Evolutionary conservation across 805 yeast genomes (phyloP).

Genomic region (Kodamaea kaohsiungensis): DNA sequence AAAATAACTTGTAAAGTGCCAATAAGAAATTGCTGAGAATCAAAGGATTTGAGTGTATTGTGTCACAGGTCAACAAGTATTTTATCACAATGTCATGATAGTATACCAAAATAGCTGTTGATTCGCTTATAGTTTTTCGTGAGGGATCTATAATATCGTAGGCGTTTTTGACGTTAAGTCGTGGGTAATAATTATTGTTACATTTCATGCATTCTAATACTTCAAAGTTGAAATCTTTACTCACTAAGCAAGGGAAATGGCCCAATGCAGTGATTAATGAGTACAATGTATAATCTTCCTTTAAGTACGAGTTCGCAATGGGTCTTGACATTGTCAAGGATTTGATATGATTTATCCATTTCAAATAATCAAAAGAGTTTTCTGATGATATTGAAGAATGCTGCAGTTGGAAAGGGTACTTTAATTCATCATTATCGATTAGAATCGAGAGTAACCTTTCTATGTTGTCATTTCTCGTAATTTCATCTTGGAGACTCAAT

Average conservation of each 20-base stretch:
- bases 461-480: background rate
- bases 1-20: slow-evolving; percentile 49
- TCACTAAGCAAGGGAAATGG: slow-evolving; percentile 42
- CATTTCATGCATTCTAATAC: slow-evolving; percentile 39
- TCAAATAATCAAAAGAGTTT: background rate
- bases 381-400: background rate
- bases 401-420: background rate
- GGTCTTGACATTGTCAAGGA: slow-evolving; percentile 1
- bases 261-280: slow-evolving; percentile 42
- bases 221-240: slow-evolving; percentile 34
- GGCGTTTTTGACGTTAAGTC: slow-evolving; percentile 7
- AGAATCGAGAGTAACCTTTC: slow-evolving; percentile 1
- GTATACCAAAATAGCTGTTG: slow-evolving; percentile 21
- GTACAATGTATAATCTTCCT: slow-evolving; percentile 15
- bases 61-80: slow-evolving; percentile 14
- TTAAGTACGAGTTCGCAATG: background rate
- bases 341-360: background rate
- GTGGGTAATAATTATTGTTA: slow-evolving; percentile 18
- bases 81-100: slow-evolving; percentile 25
- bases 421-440: slow-evolving; percentile 1
- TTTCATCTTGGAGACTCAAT: background rate
- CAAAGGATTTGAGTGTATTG: slow-evolving; percentile 23
- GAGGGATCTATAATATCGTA: slow-evolving; percentile 24
- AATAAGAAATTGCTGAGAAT: slow-evolving; percentile 44
- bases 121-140: slow-evolving; percentile 24